Evolutionary conservation across 805 yeast species (phyloP), one percentile per base, ranked within the genome.

Genomic region (Ogataea paraovalis): DNA sequence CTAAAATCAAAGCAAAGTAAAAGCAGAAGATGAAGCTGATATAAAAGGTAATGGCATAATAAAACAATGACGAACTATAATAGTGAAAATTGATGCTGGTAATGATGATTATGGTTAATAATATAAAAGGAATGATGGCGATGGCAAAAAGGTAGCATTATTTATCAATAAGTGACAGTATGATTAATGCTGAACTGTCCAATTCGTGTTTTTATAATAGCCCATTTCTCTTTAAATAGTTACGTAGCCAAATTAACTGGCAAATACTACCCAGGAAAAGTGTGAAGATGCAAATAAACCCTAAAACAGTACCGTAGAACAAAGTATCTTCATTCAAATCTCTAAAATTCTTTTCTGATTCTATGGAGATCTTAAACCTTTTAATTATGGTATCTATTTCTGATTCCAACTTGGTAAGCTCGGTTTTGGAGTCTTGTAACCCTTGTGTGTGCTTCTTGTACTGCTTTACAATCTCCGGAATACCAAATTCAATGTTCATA

Each of bases 301-400:
- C 42, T 30, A 45, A 42, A 2, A 53, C 42, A n/a, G 58, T 54
- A 9, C 51, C 52, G 22, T 50, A 55, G 12, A 48, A 34, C 27
- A 53, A 48, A 9, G 58, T 58, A 38, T 57, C 56, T 42, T 65
- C 69, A 46, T 63, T 65, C 10, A 51, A 51, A 44, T 65, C 48
- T 39, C 69, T 46, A 19, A 60, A 48, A 16, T 48, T 48, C n/a
- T 55, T 42, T 36, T 65, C 68, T 13, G 43, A 44, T 6, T 48
- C 34, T 21, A 61, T 30, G 10, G 45, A 42, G 16, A 52, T 50
- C 4, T 23, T 23, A 39, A 53, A 51, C 27, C 56, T 57, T 12
- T 48, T 40, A 1, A 37, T 32, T 10, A 63, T 36, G 6, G 43
- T 21, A 30, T 56, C 57, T 8, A 62, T 18, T 44, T 59, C 63